Evolutionary conservation across 345 rosid genomes (phyloP), one percentile per base, ranked within the genome.

Genomic region (Aquilaria yunnanensis): DNA sequence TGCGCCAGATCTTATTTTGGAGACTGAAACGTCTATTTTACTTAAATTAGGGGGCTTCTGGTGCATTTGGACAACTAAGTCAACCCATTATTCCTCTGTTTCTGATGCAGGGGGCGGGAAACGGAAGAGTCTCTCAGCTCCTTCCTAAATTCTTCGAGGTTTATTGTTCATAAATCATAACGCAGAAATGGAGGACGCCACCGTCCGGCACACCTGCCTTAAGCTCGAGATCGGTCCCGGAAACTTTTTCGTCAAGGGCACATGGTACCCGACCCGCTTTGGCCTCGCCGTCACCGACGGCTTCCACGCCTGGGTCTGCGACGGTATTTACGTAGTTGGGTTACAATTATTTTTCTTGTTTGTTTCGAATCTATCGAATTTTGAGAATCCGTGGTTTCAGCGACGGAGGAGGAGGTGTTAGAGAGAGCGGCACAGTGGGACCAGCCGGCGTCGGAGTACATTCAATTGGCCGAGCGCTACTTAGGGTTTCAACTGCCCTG

Each of bases 391-490:
- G 33, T 11, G 32, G 6, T 2, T 45, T 61, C 72, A 93, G 92
- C 86, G 23, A 74, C 78, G 31, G 86, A 86, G 75, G 94, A 82
- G 62, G 89, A 86, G 48, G 92, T 88, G 65, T 80, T 65, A 54
- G 97, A 84, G 33, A 72, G 97, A 57, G 94, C 96, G 31, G 84
- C 82, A 16, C 96, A 84, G 78, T 87, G 98, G 97, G 98, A 87
- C 50, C 97, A 84, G 63, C 81, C 86, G 6, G 81, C 85, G 50
- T 32, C 79, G 37, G 90, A 83, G 31, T 93, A 93, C 77, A 66
- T 93, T 30, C 67, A 79, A 13, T 78, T 88, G 75, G 87, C 90
- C 2, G 97, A 94, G 73, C 72, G 65, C n/a, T 81, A 85, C 68
- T 76, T 93, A 70, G 90, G 90, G 70, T 88, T 88, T 82, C 97